Evolutionary conservation across 2,329 filamentous ascomycete species (phyloP).

Genomic region (Colletotrichum incanum): DNA sequence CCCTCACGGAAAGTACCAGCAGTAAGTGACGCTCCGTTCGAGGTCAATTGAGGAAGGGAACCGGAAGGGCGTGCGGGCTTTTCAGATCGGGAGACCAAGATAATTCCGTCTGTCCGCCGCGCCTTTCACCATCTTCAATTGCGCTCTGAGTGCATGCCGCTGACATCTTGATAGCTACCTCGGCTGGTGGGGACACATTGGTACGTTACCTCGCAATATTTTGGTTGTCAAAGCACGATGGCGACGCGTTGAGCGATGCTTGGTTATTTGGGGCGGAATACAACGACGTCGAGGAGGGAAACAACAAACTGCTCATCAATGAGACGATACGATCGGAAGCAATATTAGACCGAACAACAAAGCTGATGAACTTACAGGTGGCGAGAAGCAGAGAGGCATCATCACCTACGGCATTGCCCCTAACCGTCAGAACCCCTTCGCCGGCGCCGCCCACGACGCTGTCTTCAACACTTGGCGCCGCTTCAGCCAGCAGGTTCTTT

Average conservation of each 20-base stretch:
- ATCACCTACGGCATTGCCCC: slow-evolving; percentile 82
- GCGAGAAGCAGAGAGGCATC: slow-evolving; percentile 75
- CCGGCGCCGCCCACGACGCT: slow-evolving; percentile 83
- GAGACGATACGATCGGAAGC: background rate
- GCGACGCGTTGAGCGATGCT: slow-evolving; percentile 19
- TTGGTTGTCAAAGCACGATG: background rate
- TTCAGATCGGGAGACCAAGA: slow-evolving; percentile 43
- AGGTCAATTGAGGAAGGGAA: slow-evolving; percentile 29
- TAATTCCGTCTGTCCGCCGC: background rate
- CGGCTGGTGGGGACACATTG: slow-evolving; percentile 82
- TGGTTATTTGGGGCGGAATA: background rate
- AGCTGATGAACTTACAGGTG: slow-evolving; percentile 58
- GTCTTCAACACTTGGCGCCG: slow-evolving; percentile 97
- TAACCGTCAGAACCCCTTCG: slow-evolving; percentile 92
- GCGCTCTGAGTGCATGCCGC: slow-evolving; percentile 28
- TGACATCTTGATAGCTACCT: slow-evolving; percentile 71
- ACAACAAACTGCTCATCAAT: background rate
- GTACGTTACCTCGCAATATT: slow-evolving; percentile 59
- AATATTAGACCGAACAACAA: background rate
- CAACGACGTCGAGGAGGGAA: background rate
- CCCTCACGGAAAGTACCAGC: slow-evolving; percentile 60
- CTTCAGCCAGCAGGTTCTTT: slow-evolving; percentile 88
- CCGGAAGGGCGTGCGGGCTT: slow-evolving; percentile 50
- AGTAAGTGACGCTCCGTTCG: slow-evolving; percentile 55
- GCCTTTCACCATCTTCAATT: slow-evolving; percentile 8